Conservation (phyloP, 2,329 filamentous ascomycete genomes). For the Calonectria henricotiae region DNA sequence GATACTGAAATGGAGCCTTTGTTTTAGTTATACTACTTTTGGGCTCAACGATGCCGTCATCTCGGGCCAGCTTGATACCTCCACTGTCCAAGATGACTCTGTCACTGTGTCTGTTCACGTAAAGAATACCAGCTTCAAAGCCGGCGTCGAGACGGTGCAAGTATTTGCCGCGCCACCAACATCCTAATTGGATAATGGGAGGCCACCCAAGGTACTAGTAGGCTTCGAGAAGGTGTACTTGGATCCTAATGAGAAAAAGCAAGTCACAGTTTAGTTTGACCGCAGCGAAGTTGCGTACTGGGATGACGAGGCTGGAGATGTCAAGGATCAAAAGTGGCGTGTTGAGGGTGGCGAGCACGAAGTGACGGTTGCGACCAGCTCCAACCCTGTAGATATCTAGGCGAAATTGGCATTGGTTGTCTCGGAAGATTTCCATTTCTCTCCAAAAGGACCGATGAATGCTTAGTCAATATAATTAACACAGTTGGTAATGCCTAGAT, state of each 20-base stretch:
- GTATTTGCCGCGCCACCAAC: constrained; percentile 23
- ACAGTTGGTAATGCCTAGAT: not conserved
- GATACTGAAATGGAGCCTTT: constrained; percentile 18
- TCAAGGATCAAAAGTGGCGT: not conserved
- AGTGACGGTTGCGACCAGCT: constrained; percentile 7
- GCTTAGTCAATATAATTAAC: not conserved
- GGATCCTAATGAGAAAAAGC: constrained; percentile 2
- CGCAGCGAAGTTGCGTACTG: constrained; percentile 20
- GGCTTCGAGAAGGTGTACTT: constrained; percentile 21
- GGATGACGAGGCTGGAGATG: constrained; percentile 12
- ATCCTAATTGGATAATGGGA: not conserved
- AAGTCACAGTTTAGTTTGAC: not conserved
- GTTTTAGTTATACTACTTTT: constrained; percentile 27
- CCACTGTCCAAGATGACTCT: not conserved
- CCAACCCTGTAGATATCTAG: not conserved
- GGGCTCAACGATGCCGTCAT: constrained; percentile 13
- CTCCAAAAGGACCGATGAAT: not conserved
- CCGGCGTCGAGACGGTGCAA: constrained; percentile 19
- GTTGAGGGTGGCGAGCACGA: constrained; percentile 4
- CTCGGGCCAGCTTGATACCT: not conserved
- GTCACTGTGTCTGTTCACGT: constrained; percentile 8
- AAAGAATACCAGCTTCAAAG: not conserved
- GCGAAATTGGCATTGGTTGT: not conserved
- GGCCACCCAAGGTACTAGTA: constrained; percentile 23
- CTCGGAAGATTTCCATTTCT: not conserved